A percentile compares a stretch with the other conserved stretches of the same genome.
phyloP scores from a whole-genome alignment of 805 yeast species.

The Saccharomycopsis amapae region DNA sequence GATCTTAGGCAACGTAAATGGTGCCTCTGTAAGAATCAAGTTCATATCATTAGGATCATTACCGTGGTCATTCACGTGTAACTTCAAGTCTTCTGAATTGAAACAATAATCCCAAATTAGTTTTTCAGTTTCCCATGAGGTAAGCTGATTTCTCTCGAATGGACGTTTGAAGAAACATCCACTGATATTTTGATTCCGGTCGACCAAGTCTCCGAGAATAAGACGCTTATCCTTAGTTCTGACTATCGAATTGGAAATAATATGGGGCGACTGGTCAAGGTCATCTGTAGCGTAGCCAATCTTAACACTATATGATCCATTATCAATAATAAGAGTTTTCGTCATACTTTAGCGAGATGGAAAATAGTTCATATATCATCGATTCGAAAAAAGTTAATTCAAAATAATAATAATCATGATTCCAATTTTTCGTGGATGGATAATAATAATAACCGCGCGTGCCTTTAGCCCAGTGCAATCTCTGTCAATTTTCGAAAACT shows the following conservation, averaged over 20 bases:
- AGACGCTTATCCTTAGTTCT: constrained; percentile 69
- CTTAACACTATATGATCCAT: constrained; percentile 83
- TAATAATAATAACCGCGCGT: no score
- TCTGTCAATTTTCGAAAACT: no score
- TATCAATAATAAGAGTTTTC: constrained; percentile 58
- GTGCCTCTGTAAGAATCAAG: constrained; percentile 70
- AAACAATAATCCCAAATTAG: constrained; percentile 85
- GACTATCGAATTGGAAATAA: constrained; percentile 62
- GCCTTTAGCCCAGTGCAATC: no score
- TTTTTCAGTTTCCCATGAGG: constrained; percentile 86
- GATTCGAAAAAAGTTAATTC: no score
- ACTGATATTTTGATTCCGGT: constrained; percentile 61
- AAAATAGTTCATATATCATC: no score
- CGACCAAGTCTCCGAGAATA: constrained; percentile 64
- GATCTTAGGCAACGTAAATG: constrained; percentile 72
- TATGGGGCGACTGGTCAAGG: constrained; percentile 33
- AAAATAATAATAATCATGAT: no score
- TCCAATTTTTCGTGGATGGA: no score
- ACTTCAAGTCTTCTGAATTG: constrained; percentile 35
- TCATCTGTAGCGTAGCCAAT: constrained; percentile 43
- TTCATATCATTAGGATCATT: constrained; percentile 43
- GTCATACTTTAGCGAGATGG: no score
- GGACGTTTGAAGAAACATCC: constrained; percentile 75
- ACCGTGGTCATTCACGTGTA: constrained; percentile 35
- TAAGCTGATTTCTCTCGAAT: constrained; percentile 78